Conservation (phyloP, 129 eudicot species). For the Centaurea solstitialis region DNA sequence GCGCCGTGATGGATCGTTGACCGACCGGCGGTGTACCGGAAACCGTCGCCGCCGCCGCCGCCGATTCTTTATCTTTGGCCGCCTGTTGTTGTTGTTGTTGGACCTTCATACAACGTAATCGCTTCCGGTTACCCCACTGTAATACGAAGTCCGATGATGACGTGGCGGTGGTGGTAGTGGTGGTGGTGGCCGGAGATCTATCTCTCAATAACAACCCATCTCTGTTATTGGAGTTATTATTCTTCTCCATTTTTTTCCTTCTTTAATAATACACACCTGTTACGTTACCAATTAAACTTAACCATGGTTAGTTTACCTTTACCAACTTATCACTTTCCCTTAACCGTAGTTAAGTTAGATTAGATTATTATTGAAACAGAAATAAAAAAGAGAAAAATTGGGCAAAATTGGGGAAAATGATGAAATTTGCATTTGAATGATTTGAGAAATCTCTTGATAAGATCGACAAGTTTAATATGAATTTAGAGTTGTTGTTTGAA, state of each 20-base stretch:
- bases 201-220: constrained; percentile 37
- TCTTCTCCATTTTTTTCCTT: constrained; percentile 51
- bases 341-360: constrained; percentile 39
- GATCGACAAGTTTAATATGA: neutral
- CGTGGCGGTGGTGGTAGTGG: constrained; percentile 26
- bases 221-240: constrained; percentile 20
- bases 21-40: constrained; percentile 39
- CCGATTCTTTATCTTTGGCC: constrained; percentile 19
- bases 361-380: neutral
- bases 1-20: constrained; percentile 41
- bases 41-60: constrained; percentile 4
- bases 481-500: neutral
- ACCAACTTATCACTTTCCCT: neutral
- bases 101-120: constrained; percentile 73
- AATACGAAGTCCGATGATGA: constrained; percentile 61
- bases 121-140: constrained; percentile 85
- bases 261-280: constrained; percentile 46
- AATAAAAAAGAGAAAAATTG: neutral
- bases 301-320: constrained; percentile 43
- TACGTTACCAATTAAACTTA: constrained; percentile 26
- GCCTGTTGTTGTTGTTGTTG: constrained; percentile 35
- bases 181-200: constrained; percentile 28
- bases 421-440: neutral
- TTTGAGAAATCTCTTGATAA: neutral
- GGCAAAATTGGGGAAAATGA: neutral